phyloP scores from a whole-genome alignment of 1,284 basidiomycete species.

The Neotropicomus parvogracilis region DNA sequence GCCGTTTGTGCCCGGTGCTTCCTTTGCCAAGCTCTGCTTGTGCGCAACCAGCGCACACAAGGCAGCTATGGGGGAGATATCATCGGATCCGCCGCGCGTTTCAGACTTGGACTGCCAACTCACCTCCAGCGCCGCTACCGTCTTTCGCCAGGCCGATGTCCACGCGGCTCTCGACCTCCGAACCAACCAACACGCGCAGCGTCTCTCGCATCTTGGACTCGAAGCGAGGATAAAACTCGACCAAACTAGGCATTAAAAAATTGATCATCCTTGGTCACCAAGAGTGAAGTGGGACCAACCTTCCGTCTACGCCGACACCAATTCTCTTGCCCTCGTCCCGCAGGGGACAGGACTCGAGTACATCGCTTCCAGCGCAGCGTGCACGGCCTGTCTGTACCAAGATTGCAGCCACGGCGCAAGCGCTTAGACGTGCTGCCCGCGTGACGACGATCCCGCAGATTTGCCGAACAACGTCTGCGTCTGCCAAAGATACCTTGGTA shows the following conservation, averaged over 20 bases:
- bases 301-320: constrained; percentile 86
- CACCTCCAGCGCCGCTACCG: constrained; percentile 94
- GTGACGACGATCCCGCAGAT: constrained; percentile 74
- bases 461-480: constrained; percentile 82
- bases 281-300: constrained; percentile 39
- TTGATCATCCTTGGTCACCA: constrained; percentile 1
- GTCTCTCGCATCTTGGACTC: constrained; percentile 72
- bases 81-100: constrained; percentile 3
- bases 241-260: constrained; percentile 58
- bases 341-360: constrained; percentile 25
- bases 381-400: constrained; percentile 77
- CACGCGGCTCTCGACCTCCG: constrained; percentile 73
- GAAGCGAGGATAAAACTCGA: constrained; percentile 89
- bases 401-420: constrained; percentile 83
- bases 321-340: constrained; percentile 51
- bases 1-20: constrained; percentile 2
- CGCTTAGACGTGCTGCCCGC: constrained; percentile 82
- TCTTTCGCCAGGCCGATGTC: constrained; percentile 94
- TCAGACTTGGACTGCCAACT: constrained; percentile 30
- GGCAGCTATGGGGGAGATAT: constrained; percentile 51
- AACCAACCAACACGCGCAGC: constrained; percentile 73
- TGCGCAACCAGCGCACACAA: constrained; percentile 57
- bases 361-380: constrained; percentile 37
- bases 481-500: constrained; percentile 49
- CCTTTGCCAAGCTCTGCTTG: constrained; percentile 22